Evolutionary conservation across 2,329 filamentous ascomycete genomes (phyloP), one percentile per base, ranked within the genome.

Genomic region (Colletotrichum graminicola): DNA sequence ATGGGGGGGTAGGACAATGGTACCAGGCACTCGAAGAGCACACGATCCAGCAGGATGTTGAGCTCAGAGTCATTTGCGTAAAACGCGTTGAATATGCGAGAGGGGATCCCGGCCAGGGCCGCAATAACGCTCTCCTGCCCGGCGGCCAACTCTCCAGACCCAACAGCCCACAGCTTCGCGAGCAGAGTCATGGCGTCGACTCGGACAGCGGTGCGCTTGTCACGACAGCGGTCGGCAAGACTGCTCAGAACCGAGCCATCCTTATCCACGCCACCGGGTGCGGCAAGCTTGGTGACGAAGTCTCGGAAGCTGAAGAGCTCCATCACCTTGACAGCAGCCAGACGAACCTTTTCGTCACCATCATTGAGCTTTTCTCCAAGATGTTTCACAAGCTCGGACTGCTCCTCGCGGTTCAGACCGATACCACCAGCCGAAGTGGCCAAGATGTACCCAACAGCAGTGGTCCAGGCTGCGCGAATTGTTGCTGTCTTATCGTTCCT

Each of bases 81-180:
- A 77, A 92, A 95, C 0, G 92, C 92, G 77, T 94, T 94, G 73
- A 98, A 90, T 55, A 99, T 94, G 73, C 90, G 92, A 1, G 92
- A 92, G 2, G 96, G 95, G 49, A 97, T 94, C 32, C 91, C 91
- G 8, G 91, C 92, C 16, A 99, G 84, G n/a, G 95, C 88, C 12
- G 89, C 84, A 16, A 88, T 88, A 26, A 97, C 92, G 23, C 87
- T 85, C 75, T 97, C 94, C 76, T 95, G 92, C 18, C 93, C 94
- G 63, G 92, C 90, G 32, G 93, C 91, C 76, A 99, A 93, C 76
- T 97, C 95, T 23, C 94, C 93, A 23, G 92, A 90, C 16, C 94
- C 95, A 23, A 97, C 95, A n/a, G 94, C 95, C 96, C 96, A 99
- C 36, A 98, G 91, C 73, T 91, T 93, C 14, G 90, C 93, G 1